phyloP scores from a whole-genome alignment of 2,329 filamentous ascomycete genomes.

The Aspergillus oerlinghausenensis region DNA sequence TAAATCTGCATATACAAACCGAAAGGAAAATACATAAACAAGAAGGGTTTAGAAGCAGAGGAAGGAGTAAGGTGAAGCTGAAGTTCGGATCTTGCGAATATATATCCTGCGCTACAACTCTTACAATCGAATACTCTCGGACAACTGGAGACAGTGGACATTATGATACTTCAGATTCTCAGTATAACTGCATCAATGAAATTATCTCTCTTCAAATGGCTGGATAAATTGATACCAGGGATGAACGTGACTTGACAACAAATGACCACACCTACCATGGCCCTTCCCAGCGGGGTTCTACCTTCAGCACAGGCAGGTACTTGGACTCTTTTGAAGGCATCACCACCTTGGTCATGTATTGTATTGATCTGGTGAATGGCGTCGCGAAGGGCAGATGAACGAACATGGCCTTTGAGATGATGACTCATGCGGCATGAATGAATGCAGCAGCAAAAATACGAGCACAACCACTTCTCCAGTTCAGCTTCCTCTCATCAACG shows the following conservation, averaged over 20 bases:
- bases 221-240: neutral
- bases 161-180: neutral
- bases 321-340: neutral
- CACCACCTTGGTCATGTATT: neutral
- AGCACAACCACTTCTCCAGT: neutral
- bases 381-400: neutral
- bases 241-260: neutral
- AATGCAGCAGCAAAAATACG: neutral
- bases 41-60: neutral
- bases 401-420: neutral
- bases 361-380: no score
- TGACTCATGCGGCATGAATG: neutral
- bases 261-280: neutral
- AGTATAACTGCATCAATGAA: neutral
- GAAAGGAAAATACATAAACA: neutral
- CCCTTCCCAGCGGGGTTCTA: neutral
- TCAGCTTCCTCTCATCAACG: neutral
- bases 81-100: neutral
- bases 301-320: neutral
- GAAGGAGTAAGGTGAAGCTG: neutral
- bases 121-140: neutral
- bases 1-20: neutral
- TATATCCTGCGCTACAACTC: neutral
- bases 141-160: neutral
- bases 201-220: neutral